Percentiles rank a stretch among this genome's conserved stretches.
These are phyloP conservation scores for Penicillium sp. DNA, from an alignment of 2,329 filamentous ascomycete species.

Conservation along the genomic window DNA sequence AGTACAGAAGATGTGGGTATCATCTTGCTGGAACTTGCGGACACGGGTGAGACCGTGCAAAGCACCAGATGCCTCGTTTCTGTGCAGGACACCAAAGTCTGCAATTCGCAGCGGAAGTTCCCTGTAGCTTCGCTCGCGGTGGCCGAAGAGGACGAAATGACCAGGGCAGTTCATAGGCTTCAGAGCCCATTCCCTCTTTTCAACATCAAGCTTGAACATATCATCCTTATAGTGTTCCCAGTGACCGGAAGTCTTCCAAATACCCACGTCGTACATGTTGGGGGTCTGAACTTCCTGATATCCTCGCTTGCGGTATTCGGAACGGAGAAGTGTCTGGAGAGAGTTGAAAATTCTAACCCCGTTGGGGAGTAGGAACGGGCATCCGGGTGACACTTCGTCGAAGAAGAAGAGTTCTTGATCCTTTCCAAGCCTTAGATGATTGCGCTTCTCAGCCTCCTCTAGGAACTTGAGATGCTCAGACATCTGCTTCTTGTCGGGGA, in stretches of 20 bases:
- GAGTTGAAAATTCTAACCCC: constrained; percentile 94
- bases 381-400: constrained; percentile 89
- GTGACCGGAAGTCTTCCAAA: constrained; percentile 96
- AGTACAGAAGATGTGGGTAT: constrained; percentile 94
- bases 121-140: constrained; percentile 82
- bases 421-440: constrained; percentile 90
- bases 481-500: constrained; percentile 95
- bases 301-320: constrained; percentile 89
- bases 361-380: constrained; percentile 88
- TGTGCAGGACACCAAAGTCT: constrained; percentile 93
- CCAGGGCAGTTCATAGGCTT: constrained; percentile 99
- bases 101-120: constrained; percentile 91
- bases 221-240: constrained; percentile 94
- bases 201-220: constrained; percentile 84
- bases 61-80: constrained; percentile 93
- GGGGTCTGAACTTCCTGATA: constrained; percentile 96
- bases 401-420: constrained; percentile 99
- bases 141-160: constrained; percentile 85
- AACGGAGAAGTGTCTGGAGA: constrained; percentile 77
- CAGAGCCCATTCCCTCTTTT: constrained; percentile 83
- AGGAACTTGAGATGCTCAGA: constrained; percentile 93
- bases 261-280: constrained; percentile 91
- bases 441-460: constrained; percentile 96
- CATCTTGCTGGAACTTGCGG: constrained; percentile 92
- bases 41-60: constrained; percentile 90